Evolutionary conservation across 331 rosid species (phyloP), one percentile per base, ranked within the genome.

Genomic region (Cydonia oblonga): DNA sequence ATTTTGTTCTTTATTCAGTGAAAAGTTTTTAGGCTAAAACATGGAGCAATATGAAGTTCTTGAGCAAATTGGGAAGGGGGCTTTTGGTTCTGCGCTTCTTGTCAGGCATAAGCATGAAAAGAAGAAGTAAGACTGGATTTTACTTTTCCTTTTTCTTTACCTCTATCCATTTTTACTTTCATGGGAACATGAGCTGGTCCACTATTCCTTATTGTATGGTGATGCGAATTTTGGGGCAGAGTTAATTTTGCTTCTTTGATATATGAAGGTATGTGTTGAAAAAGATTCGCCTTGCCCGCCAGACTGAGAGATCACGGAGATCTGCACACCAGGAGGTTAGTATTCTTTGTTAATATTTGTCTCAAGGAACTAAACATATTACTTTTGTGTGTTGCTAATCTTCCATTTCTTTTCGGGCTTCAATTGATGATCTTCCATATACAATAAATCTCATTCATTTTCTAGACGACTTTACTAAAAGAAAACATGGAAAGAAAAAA

Each of bases 11-110:
- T 61, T 24, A 33, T 38, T 7, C 86, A 73, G 89, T 78, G 62
- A 74, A 83, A 86, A 82, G 75, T 68, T 63, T 67, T n/a, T 22
- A 69, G 71, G 73, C 51, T 51, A 64, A 64, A 70, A 44, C 67
- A 91, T 95, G 99, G 99, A 95, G 90, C 96, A 90, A 83, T 95
- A 95, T 76, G 99, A 95, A 80, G 33, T 95, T 69, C 86, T 95
- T 69, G 99, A 95, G 90, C 99, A 91, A 86, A 95, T 95, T 78
- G 99, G 99, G 71, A 91, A 91, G 70, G 99, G 99, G 54, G 88
- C 99, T 60, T 95, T 95, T 26, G 99, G 99, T 81, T 90, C 99
- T 29, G 99, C 99, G 11, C 99, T 95, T 81, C 99, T 95, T 76
- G 99, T 95, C 74, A 95, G 96, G 83, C 99, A 95, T 69, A 95